Base-by-base conservation (phyloP, 2,329 filamentous ascomycete species). In the Berkeleyomyces basicola region DNA sequence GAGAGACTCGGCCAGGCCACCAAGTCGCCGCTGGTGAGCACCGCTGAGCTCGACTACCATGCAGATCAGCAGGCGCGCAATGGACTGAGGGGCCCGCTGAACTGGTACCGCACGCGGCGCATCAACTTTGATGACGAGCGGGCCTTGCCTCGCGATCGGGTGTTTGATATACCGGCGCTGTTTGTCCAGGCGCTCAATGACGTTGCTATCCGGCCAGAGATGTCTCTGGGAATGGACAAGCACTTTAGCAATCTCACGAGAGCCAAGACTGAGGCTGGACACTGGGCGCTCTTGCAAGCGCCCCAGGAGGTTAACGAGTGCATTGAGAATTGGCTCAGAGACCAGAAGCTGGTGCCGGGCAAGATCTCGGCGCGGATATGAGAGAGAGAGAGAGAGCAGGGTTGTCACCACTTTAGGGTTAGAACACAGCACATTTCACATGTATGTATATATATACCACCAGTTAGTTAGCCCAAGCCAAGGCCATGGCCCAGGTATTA, bases 201-300 rank as follows among this genome's bases (percentile, higher is more conserved):
- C 71, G 68, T 69, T 0, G 87, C 91, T 1, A 75, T 97, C 67
- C 86, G 85, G 63, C 84, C 88, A 0, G 75, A 78, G 46, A 82
- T 96, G 81, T 80, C 86, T 0, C 74, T 73, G 33, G 81, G 81
- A 0, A 96, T 96, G 89, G 84, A 84, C 23, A 76, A 78, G 66
- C 75, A 76, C 66, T 82, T 92, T 65, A 79, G 81, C 2, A 78
- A 82, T 57, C 72, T 95, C 69, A 86, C 81, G 6, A 77, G 79
- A 65, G 78, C 75, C 7, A 82, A 87, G 70, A 85, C 96, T 6
- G 62, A 84, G 43, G 79, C 86, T 0, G 77, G 79, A 16, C 93
- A 97, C 73, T 97, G 92, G 92, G 88, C 86, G 55, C 74, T 95
- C 70, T 85, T 83, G 77, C 82, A 96, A 76, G 82, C 81, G 66